Base-by-base conservation (phyloP, 1,139 yeast species). In the Blastobotrys arbuscula region DNA sequence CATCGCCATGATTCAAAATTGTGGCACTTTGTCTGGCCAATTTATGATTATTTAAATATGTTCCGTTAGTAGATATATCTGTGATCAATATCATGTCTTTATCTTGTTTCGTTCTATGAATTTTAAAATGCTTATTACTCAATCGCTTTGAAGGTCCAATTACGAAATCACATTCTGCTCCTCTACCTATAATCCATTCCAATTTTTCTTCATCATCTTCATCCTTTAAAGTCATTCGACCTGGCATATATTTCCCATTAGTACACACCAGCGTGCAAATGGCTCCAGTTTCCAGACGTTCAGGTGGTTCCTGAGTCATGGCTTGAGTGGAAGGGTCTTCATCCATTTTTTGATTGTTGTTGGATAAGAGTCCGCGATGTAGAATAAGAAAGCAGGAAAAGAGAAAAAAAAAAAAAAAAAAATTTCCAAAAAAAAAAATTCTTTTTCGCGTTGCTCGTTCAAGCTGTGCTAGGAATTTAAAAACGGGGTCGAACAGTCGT, bases 1-100 rank as follows among this genome's bases (percentile, higher is more conserved):
- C 96, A 63, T 92, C 98, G 3, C 97, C 97, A 60, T 88, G 96
- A 39, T 83, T 82, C 40, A 92, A 67, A 59, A 90, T 79, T 64
- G 87, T 88, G 58, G 88, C 86, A 45, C 84, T 79, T n/a, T 84
- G 84, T 61, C 84, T 86, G 18, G 82, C 87, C 19, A 90, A 67
- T 44, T 89, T 74, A 42, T 76, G 76, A 26, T 81, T 82, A 68
- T 92, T 92, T 44, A 90, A 69, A 71, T 79, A 84, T 0, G 98
- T 92, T 4, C 98, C 98, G 66, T 92, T 92, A 2, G 97, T 92
- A 12, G 70, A 66, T 7, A 56, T 52, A 47, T 67, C 70, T 39
- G 54, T 57, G 16, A 63, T 50, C 30, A 63, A 50, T 6, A 61
- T 45, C 9, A 57, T 55, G 12, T 51, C 47, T 28, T 42, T 50